These are phyloP conservation scores for Penicillium atrosanguineum DNA, from an alignment of 495 filamentous ascomycete species.

Conservation along the genomic window DNA sequence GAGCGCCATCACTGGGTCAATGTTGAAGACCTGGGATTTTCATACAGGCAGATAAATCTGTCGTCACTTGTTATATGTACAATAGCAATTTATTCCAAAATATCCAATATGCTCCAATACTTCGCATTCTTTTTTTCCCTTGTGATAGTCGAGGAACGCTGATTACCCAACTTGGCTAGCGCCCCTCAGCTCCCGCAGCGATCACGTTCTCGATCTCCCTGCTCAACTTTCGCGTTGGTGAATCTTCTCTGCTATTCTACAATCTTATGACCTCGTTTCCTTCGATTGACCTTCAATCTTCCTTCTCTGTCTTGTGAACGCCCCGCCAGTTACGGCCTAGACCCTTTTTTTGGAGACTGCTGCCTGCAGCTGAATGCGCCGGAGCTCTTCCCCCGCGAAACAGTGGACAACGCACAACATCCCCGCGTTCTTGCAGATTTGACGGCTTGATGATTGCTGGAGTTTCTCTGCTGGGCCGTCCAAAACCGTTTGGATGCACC, in stretches of 20 bases:
- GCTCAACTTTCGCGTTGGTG: constrained; percentile 11
- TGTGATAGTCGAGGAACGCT: background rate
- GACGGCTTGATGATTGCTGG: constrained; percentile 46
- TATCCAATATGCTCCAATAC: background rate
- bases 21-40: constrained; percentile 3
- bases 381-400: constrained; percentile 38
- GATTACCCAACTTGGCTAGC: constrained; percentile 27
- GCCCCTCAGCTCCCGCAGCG: constrained; percentile 25
- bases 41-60: constrained; percentile 3
- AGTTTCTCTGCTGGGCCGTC: constrained; percentile 41
- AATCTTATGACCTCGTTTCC: constrained; percentile 9
- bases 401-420: constrained; percentile 22
- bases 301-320: background rate
- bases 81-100: constrained; percentile 16
- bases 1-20: constrained; percentile 2
- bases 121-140: background rate
- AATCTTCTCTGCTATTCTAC: constrained; percentile 5
- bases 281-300: background rate
- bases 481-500: constrained; percentile 84
- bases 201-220: constrained; percentile 32
- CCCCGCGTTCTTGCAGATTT: constrained; percentile 15
- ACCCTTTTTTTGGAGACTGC: constrained; percentile 9
- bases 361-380: constrained; percentile 38
- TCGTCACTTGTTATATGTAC: constrained; percentile 20
- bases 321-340: background rate